Percentiles rank a stretch among this genome's conserved stretches.
phyloP scores from a whole-genome alignment of 441 rosid genomes.

The Rhodomyrtus psidioides region DNA sequence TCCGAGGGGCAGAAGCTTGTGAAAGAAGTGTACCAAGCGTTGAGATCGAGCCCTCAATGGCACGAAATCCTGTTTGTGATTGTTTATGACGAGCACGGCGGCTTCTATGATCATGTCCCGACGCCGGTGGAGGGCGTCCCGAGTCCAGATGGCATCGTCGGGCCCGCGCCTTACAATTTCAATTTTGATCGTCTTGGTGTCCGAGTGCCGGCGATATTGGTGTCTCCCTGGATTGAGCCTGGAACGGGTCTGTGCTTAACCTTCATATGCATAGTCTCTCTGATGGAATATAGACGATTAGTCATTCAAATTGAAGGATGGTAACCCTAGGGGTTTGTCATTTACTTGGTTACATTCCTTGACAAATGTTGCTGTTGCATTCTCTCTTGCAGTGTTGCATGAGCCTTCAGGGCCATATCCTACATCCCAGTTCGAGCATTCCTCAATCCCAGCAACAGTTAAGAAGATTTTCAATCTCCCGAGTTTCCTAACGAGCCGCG shows the following conservation, averaged over 20 bases:
- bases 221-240: background rate
- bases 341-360: background rate
- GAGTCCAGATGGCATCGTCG: background rate
- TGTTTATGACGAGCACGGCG: background rate
- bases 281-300: no score
- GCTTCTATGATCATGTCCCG: background rate
- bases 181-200: background rate
- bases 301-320: background rate
- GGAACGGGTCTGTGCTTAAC: background rate
- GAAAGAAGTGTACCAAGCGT: background rate
- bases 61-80: background rate
- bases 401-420: constrained; percentile 2
- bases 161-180: background rate
- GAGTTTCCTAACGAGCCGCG: background rate
- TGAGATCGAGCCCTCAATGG: constrained; percentile 1
- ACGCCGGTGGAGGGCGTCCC: background rate
- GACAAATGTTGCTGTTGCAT: background rate
- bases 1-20: background rate
- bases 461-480: constrained; percentile 7
- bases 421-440: constrained; percentile 2
- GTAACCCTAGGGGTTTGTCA: background rate
- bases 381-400: background rate
- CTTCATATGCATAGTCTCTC: background rate
- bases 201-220: background rate
- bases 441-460: constrained; percentile 5